A percentile compares a stretch with the other conserved stretches of the same genome.
Evolutionary conservation across 306 rosid genomes (phyloP).

Genomic region (Vigna radiata): DNA sequence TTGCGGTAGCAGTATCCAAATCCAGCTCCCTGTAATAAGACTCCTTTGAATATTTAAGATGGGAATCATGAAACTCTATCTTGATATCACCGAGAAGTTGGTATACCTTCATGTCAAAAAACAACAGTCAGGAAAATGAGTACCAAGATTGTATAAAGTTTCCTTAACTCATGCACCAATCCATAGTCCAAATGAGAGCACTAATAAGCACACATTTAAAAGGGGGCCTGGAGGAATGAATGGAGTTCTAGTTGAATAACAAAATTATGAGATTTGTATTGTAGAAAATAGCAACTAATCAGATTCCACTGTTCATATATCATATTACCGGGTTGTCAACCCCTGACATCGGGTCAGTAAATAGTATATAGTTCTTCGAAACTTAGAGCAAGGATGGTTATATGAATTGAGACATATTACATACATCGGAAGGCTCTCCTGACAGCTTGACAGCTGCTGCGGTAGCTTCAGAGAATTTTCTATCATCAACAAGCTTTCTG

Average conservation of each 20-base stretch:
- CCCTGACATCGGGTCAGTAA: constrained; percentile 25
- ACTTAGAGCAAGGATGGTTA: constrained; percentile 15
- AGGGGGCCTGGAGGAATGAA: not conserved
- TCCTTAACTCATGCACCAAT: constrained; percentile 25
- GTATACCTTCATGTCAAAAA: constrained; percentile 66
- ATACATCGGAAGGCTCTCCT: constrained; percentile 72
- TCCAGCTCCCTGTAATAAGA: constrained; percentile 79
- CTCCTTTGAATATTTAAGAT: constrained; percentile 62
- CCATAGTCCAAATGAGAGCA: constrained; percentile 6
- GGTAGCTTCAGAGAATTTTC: constrained; percentile 77
- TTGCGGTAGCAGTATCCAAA: constrained; percentile 80
- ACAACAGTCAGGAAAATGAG: constrained; percentile 29
- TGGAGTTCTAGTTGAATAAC: constrained; percentile 10
- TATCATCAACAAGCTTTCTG: constrained; percentile 79
- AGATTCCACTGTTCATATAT: constrained; percentile 14
- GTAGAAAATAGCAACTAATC: constrained; percentile 6
- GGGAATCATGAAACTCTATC: constrained; percentile 79
- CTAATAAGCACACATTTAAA: constrained; percentile 29
- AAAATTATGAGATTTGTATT: constrained; percentile 19
- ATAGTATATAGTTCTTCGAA: constrained; percentile 8
- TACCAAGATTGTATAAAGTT: constrained; percentile 6
- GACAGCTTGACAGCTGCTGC: constrained; percentile 71
- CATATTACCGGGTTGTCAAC: constrained; percentile 3
- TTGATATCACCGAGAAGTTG: constrained; percentile 87
- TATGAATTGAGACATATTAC: constrained; percentile 43